Evolutionary conservation across 2,329 filamentous ascomycete genomes (phyloP).

Genomic region (Penicillium sp.): DNA sequence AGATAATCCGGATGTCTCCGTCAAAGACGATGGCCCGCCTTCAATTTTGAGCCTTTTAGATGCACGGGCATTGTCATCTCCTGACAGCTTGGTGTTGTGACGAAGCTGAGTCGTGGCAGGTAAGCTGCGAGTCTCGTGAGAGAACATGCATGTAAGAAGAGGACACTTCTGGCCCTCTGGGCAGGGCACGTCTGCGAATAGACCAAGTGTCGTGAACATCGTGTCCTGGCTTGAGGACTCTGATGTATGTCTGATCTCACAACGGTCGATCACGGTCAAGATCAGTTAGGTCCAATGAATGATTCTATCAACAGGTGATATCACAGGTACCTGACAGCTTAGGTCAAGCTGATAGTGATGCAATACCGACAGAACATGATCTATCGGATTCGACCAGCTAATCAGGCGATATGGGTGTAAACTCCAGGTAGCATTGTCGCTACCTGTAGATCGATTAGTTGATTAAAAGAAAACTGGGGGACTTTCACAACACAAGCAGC

Average conservation of each 20-base stretch:
- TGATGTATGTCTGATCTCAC: background rate
- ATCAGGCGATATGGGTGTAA: background rate
- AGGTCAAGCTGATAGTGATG: background rate
- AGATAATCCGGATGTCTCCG: background rate
- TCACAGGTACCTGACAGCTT: background rate
- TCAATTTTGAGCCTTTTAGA: background rate
- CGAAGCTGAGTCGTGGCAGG: background rate
- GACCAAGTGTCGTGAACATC: constrained; percentile 57
- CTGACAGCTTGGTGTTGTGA: background rate
- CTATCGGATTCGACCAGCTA: background rate
- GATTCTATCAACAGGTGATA: background rate
- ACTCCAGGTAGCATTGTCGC: background rate
- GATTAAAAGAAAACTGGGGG: background rate
- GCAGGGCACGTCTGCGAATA: constrained; percentile 55
- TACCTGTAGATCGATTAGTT: background rate
- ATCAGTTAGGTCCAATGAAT: too few species aligned
- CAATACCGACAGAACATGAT: background rate
- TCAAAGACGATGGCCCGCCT: background rate
- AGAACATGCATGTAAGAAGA: constrained; percentile 59
- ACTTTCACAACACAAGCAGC: background rate
- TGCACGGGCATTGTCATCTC: background rate
- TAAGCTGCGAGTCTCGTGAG: constrained; percentile 41
- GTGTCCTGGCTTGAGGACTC: constrained; percentile 10
- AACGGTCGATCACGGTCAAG: background rate
- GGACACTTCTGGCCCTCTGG: constrained; percentile 52